A percentile compares a stretch with the other conserved stretches of the same genome.
phyloP scores from a whole-genome alignment of 805 yeast genomes.

The Maudiozyma pseudohumilis region DNA sequence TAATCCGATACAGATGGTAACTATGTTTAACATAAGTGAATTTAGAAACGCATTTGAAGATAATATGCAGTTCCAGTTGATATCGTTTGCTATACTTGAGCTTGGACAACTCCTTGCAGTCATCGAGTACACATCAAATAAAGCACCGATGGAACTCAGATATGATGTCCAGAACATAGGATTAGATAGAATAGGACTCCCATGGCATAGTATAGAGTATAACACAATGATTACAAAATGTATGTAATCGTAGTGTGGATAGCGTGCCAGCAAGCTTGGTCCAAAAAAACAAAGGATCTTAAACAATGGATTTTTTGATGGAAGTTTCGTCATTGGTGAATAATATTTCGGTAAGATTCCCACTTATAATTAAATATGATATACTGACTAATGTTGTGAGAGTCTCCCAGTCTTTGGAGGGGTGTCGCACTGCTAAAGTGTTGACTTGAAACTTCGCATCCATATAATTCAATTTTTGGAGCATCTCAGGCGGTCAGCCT shows the following conservation, averaged over 20 bases:
- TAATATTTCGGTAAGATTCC: too few relatives aligned
- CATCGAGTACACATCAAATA: not conserved
- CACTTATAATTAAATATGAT: too few relatives aligned
- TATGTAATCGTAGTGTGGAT: not conserved
- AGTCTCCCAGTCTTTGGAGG: too few relatives aligned
- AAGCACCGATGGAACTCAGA: not conserved
- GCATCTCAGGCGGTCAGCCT: too few relatives aligned
- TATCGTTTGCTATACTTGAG: not conserved
- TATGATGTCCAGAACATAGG: conserved; percentile 1
- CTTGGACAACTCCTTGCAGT: not conserved
- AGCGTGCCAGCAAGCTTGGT: not conserved
- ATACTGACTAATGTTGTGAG: too few relatives aligned
- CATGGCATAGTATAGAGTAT: not conserved
- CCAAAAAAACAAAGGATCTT: not conserved
- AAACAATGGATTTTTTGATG: too few relatives aligned
- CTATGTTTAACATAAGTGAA: not conserved
- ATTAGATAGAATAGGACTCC: not conserved
- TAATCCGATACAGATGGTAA: not conserved
- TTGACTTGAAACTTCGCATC: too few relatives aligned
- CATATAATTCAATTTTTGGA: too few relatives aligned
- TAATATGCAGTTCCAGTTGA: not conserved
- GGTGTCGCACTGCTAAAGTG: too few relatives aligned
- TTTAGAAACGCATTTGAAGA: not conserved
- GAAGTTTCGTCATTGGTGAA: too few relatives aligned
- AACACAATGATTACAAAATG: conserved; percentile 1